Evolutionary conservation across 768 basidiomycete species (phyloP).

Genomic region (Mycena chlorophos): DNA sequence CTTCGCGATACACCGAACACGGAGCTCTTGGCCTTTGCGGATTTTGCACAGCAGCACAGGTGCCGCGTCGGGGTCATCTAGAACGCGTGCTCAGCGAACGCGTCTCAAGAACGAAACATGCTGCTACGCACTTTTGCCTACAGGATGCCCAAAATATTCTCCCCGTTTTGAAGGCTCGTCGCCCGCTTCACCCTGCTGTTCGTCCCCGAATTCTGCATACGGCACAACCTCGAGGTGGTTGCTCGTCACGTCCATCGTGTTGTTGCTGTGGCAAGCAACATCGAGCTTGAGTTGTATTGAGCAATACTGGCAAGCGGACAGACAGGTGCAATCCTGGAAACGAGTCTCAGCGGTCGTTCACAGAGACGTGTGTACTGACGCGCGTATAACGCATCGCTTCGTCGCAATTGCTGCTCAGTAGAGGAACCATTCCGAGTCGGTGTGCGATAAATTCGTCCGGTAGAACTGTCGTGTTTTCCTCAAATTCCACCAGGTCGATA

Average conservation of each 20-base stretch:
- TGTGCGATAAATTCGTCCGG: constrained; percentile 98
- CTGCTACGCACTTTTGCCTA: constrained; percentile 69
- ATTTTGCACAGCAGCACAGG: constrained; percentile 90
- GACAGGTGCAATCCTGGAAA: constrained; percentile 86
- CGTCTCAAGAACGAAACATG: neutral
- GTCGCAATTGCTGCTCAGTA: constrained; percentile 84
- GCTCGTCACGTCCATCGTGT: constrained; percentile 85
- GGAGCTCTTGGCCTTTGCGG: constrained; percentile 90
- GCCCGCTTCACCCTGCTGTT: constrained; percentile 50
- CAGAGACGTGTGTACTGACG: constrained; percentile 39
- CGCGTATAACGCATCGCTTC: constrained; percentile 82
- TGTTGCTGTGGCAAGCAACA: constrained; percentile 68
- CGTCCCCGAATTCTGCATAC: constrained; percentile 24
- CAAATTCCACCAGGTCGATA: constrained; percentile 95
- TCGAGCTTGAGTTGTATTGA: constrained; percentile 81
- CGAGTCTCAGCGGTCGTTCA: neutral
- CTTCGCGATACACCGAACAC: constrained; percentile 83
- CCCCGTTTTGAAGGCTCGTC: constrained; percentile 76
- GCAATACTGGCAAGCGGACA: constrained; percentile 81
- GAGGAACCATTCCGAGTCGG: constrained; percentile 90
- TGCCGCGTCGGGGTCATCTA: constrained; percentile 59
- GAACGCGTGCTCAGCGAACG: constrained; percentile 6
- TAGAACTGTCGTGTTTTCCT: constrained; percentile 86
- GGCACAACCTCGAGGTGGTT: constrained; percentile 68
- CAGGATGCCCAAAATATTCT: constrained; percentile 76